Conservation (phyloP, 108 stramenopile genomes). For the Fistulifera solaris region DNA sequence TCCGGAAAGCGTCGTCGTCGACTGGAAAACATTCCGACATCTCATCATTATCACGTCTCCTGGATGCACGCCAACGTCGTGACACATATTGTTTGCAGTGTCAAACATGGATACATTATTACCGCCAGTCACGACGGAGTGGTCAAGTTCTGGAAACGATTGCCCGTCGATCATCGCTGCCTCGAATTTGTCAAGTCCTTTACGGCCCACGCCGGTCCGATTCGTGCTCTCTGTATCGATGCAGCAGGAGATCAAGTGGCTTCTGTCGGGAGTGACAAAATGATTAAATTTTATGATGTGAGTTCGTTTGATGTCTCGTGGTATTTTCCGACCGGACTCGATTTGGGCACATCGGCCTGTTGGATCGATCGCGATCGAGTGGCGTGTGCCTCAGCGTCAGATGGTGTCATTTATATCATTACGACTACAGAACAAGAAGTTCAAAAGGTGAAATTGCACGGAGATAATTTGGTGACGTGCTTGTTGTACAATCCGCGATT, state of each 20-base stretch:
- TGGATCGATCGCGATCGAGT: slow-evolving; percentile 18
- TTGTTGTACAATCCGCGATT: slow-evolving; percentile 52
- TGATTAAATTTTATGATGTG: slow-evolving; percentile 96
- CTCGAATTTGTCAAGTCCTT: slow-evolving; percentile 98
- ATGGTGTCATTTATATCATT: slow-evolving; percentile 31
- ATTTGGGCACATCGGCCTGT: slow-evolving; percentile 33
- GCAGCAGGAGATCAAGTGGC: slow-evolving; percentile 71
- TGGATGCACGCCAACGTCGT: slow-evolving; percentile 86
- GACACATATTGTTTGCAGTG: slow-evolving; percentile 58
- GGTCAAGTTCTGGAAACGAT: slow-evolving; percentile 98
- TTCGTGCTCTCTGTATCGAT: slow-evolving; percentile 48
- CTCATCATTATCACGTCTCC: slow-evolving; percentile 3
- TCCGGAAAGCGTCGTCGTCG: too few species aligned
- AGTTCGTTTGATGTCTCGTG: slow-evolving; percentile 60
- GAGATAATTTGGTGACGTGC: slow-evolving; percentile 63
- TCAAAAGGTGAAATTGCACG: slow-evolving; percentile 60
- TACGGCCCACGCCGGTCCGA: slow-evolving; percentile 77
- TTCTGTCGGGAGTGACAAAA: slow-evolving; percentile 76
- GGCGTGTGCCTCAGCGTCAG: slow-evolving; percentile 1
- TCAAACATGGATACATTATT: slow-evolving; percentile 82
- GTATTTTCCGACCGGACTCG: slow-evolving; percentile 19
- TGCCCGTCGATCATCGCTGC: slow-evolving; percentile 31
- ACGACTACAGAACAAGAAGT: slow-evolving; percentile 42
- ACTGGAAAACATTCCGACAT: neutral
- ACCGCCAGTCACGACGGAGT: slow-evolving; percentile 85